These are phyloP conservation scores for Rhizoclosmatium sp. DNA, from an alignment of 192 early-diverging fungal species.

Conservation along the genomic window DNA sequence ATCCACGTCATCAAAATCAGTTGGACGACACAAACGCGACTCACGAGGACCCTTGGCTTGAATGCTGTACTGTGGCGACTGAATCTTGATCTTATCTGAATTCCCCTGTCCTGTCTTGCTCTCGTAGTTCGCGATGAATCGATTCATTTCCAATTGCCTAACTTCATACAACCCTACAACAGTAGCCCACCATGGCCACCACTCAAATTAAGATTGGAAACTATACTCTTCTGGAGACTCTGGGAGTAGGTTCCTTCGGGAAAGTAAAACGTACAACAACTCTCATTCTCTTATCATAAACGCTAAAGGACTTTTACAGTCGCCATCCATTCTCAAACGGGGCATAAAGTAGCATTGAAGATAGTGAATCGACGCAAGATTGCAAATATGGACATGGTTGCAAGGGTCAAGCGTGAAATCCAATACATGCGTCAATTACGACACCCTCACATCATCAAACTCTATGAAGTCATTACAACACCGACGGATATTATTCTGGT, in stretches of 20 bases:
- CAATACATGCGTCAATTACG: constrained; percentile 90
- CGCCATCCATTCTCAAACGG: constrained; percentile 94
- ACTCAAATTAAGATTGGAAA: constrained; percentile 75
- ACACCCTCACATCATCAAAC: constrained; percentile 98
- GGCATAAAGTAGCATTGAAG: constrained; percentile 96
- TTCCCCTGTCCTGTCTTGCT: neutral
- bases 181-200: constrained; percentile 41
- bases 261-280: constrained; percentile 90
- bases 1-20: no score
- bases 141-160: neutral
- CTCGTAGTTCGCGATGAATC: neutral
- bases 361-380: constrained; percentile 94
- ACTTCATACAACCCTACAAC: neutral
- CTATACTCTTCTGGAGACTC: constrained; percentile 93
- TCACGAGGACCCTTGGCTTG: neutral
- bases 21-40: no score
- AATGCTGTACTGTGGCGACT: constrained; percentile 16
- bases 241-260: constrained; percentile 96
- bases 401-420: constrained; percentile 95
- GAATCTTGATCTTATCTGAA: constrained; percentile 42
- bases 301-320: constrained; percentile 58
- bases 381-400: constrained; percentile 94
- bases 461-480: constrained; percentile 98
- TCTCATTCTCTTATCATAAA: neutral
- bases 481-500: constrained; percentile 98